These are phyloP conservation scores for Candida fluviatilis DNA, from an alignment of 805 yeast genomes.

Conservation along the genomic window DNA sequence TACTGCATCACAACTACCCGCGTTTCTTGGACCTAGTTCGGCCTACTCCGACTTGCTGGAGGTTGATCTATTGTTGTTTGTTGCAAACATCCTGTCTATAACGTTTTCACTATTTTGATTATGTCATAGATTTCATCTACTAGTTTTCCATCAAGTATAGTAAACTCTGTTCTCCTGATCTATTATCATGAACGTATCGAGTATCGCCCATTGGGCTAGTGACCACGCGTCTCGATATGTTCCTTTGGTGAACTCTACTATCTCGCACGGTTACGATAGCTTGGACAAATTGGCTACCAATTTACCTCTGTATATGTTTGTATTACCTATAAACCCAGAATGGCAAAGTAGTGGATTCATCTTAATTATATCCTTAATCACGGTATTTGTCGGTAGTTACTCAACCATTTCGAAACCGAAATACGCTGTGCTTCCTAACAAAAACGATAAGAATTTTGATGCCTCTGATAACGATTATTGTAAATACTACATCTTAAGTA, in stretches of 20 bases:
- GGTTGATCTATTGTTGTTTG: no score
- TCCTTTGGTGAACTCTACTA: neutral
- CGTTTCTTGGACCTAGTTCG: no score
- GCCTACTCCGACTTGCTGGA: no score
- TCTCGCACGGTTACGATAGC: neutral
- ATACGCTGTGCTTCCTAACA: conserved; percentile 20
- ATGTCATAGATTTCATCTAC: no score
- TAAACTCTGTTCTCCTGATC: no score
- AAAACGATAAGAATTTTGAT: conserved; percentile 13
- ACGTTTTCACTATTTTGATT: no score
- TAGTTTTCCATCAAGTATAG: no score
- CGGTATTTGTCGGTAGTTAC: conserved; percentile 16
- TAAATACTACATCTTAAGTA: conserved; percentile 7
- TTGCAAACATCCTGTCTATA: no score
- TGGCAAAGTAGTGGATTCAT: conserved; percentile 4
- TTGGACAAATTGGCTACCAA: neutral
- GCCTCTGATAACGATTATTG: conserved; percentile 21
- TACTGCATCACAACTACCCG: no score
- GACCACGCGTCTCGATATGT: neutral
- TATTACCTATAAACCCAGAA: neutral
- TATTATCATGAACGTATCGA: neutral
- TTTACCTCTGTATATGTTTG: neutral
- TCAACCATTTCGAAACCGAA: conserved; percentile 21
- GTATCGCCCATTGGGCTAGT: neutral
- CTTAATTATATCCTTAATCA: conserved; percentile 21